Evolutionary conservation across 2,329 filamentous ascomycete genomes (phyloP), one percentile per base, ranked within the genome.

Genomic region (Aspergillus vadensis): DNA sequence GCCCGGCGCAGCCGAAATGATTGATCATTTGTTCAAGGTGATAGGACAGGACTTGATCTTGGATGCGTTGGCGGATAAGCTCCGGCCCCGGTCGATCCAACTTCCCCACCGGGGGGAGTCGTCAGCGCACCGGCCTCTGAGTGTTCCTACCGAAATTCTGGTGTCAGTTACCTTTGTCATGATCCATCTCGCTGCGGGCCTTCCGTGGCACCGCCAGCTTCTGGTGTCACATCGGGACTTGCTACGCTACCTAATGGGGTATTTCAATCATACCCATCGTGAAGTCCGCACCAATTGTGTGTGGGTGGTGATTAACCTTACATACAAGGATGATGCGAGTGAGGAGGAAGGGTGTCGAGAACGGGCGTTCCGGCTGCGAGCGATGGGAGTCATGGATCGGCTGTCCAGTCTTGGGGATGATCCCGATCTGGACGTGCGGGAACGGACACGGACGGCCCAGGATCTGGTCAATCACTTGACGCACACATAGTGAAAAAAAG

Each of bases 251-350:
- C 81, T 97, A 50, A 84, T 89, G 8, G 85, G 86, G 15, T 88
- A 96, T 58, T 90, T 95, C 68, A 85, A 81, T 49, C 91, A 92
- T 75, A 84, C 86, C 47, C 86, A 90, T 71, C 84, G 85, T 49
- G 86, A 90, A 44, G 88, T 99, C 6, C 88, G 94, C 5, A 83
- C 88, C 19, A 88, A 89, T 49, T 86, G 95, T 67, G 92, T 91
- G 65, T 94, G 93, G 84, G 82, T 96, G 47, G 83, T 96, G 48
- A 90, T 88, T 72, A 97, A 97, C 72, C 83, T 99, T 47, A 90
- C 91, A 0, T 96, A 89, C 82, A 83, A 88, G 63, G 93, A 97
- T 63, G 89, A 94, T 68, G 82, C 85, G 6, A 82, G 77, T 30
- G 92, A 97, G 67, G 79, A 82, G 19, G 79, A 82, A 21, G 85